Conservation (phyloP, 2,329 filamentous ascomycete species). For the Xylaria sp. region DNA sequence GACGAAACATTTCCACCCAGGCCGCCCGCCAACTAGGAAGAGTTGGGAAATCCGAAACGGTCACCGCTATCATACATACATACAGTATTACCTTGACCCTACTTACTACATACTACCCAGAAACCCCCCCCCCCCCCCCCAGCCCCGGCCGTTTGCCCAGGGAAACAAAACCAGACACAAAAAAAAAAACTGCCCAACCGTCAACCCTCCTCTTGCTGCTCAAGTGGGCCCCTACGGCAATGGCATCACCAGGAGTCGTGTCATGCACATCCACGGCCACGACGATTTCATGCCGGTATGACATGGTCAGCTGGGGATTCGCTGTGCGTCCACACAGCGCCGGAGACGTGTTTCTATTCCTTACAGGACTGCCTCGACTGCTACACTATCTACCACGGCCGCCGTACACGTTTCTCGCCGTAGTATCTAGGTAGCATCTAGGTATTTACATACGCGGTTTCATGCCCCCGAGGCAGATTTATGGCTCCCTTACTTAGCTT, state of each 20-base stretch:
- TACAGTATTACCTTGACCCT: neutral
- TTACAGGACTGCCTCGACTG: neutral
- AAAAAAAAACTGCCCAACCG: neutral
- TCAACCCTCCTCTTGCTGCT: neutral
- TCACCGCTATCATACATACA: neutral
- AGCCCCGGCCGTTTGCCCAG: neutral
- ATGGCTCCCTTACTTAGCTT: neutral
- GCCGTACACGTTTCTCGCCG: neutral
- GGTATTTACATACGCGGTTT: neutral
- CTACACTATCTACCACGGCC: neutral
- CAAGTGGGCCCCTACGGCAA: neutral
- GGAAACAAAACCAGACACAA: neutral
- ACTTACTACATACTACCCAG: too few species aligned
- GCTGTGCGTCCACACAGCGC: neutral
- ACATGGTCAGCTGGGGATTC: neutral
- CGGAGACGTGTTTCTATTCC: neutral
- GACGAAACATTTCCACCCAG: neutral
- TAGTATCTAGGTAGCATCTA: neutral
- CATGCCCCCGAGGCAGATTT: neutral
- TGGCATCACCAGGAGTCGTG: neutral
- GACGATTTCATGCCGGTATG: neutral
- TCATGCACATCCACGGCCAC: neutral
- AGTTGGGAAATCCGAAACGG: neutral
- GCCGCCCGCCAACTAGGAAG: neutral
- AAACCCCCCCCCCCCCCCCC: neutral